Base-by-base conservation (phyloP, 768 basidiomycete species). In the Dentipellis sp. region DNA sequence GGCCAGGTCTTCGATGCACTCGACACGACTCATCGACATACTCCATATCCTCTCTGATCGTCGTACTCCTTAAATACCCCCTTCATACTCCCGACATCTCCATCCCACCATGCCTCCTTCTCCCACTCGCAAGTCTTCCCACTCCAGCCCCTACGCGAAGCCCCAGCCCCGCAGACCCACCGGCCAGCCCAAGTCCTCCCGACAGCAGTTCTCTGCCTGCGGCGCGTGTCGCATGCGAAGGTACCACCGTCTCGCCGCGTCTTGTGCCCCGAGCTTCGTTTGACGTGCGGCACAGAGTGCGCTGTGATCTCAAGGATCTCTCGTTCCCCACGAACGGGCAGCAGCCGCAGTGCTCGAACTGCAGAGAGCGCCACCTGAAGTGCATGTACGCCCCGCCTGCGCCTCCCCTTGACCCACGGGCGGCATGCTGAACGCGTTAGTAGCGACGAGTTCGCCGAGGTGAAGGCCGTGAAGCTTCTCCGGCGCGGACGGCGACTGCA, bases 201-300 rank as follows among this genome's bases (percentile, higher is more conserved):
- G 88, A 58, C 85, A 88, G 63, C 90, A 95, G 63, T 91, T 91
- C 71, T 89, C 88, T n/a, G 93, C 93, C 8, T 95, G 94, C 67
- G 91, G 91, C 56, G 91, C 91, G 34, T 97, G 94, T 70, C 83
- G 91, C 58, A 90, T 90, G 83, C 72, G 94, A 67, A 81, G 94
- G 86, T 87, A 53, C 39, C 71, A 29, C 29, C 29, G 6, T 29
- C 29, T 29, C 29, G 61, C 19, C 56, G 50, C 46, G 14, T 47
- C 38, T 12, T 1, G 53, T 57, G 38, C 56, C 56, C 22, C 59
- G 47, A 23, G 48, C 37, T 50, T 48, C 42, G n/a, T 53, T 16
- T 50, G 19, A 23, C 50, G 11, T 48, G 42, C 19, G 16, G 9
- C 39, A 7, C 64, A 93, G 91, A 67, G 94, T 97, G 19, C 89